A percentile compares a stretch with the other conserved stretches of the same genome.
phyloP scores from a whole-genome alignment of 2,329 filamentous ascomycete species.

The Graphiopsis chlorocephala region DNA sequence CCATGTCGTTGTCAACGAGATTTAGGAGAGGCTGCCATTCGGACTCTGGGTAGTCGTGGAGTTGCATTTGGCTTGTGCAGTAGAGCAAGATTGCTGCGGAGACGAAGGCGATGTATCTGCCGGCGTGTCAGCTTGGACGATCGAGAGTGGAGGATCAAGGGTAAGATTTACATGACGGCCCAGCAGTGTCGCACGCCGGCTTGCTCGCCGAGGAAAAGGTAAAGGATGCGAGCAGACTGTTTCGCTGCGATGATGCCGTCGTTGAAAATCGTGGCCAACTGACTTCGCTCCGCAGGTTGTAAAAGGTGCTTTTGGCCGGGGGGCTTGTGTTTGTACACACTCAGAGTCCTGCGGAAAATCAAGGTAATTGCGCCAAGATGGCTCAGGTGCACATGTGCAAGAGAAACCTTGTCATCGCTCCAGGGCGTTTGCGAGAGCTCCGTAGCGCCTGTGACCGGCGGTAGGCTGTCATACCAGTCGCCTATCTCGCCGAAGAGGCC shows the following conservation, averaged over 20 bases:
- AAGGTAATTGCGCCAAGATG: slow-evolving; percentile 9
- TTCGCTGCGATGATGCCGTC: slow-evolving; percentile 8
- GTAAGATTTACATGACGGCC: slow-evolving; percentile 3
- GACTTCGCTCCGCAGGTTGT: slow-evolving; percentile 1
- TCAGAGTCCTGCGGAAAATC: slow-evolving; percentile 4
- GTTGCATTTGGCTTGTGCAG: slow-evolving; percentile 11
- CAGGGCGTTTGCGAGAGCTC: slow-evolving; percentile 5
- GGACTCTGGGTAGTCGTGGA: slow-evolving; percentile 5
- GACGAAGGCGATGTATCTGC: slow-evolving; percentile 12
- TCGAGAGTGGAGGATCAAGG: neutral
- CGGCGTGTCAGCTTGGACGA: neutral
- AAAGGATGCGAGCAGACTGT: neutral
- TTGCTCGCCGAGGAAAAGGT: slow-evolving; percentile 12
- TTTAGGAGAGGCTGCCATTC: slow-evolving; percentile 1
- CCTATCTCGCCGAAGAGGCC: neutral
- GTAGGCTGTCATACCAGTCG: slow-evolving; percentile 4
- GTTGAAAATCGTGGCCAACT: neutral
- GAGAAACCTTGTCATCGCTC: neutral
- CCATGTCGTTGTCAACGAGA: slow-evolving; percentile 9
- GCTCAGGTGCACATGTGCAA: slow-evolving; percentile 3
- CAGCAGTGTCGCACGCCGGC: slow-evolving; percentile 9
- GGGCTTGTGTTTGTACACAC: neutral
- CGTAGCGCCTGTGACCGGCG: neutral
- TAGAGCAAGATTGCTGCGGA: slow-evolving; percentile 9
- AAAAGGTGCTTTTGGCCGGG: neutral